Percentiles rank a stretch among this genome's conserved stretches.
Evolutionary conservation across 2,329 filamentous ascomycete genomes (phyloP).

Genomic region (Aspergillus texensis): DNA sequence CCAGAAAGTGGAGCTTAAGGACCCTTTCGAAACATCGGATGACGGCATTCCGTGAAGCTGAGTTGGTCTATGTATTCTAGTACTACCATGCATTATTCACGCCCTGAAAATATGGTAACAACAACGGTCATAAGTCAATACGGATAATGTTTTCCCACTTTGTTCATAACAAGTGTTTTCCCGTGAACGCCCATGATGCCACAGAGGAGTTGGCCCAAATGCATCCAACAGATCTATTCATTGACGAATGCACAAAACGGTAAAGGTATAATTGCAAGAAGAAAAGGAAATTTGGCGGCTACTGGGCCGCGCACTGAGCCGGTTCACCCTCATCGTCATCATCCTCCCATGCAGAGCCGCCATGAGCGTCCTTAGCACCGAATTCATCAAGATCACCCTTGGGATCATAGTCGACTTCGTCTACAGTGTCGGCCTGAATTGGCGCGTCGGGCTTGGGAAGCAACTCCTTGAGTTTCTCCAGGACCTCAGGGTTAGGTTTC

Average conservation of each 20-base stretch:
- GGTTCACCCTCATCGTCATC: constrained; percentile 51
- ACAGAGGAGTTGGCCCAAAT: constrained; percentile 18
- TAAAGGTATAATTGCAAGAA: constrained; percentile 12
- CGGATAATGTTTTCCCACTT: neutral
- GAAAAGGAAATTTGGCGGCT: constrained; percentile 16
- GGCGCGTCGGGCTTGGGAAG: constrained; percentile 66
- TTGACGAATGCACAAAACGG: constrained; percentile 15
- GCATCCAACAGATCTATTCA: constrained; percentile 24
- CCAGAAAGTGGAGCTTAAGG: neutral
- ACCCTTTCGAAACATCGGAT: neutral
- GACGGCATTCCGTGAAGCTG: neutral
- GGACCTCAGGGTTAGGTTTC: constrained; percentile 70
- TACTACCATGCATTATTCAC: neutral
- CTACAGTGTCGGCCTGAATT: constrained; percentile 73
- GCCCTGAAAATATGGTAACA: neutral
- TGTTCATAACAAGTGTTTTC: constrained; percentile 9
- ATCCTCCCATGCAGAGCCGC: constrained; percentile 51
- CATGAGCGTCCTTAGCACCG: constrained; percentile 47
- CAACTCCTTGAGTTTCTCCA: constrained; percentile 72
- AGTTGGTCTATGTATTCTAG: constrained; percentile 4
- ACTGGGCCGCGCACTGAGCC: constrained; percentile 55
- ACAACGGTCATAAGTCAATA: constrained; percentile 1
- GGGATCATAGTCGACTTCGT: constrained; percentile 86
- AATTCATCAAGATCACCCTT: constrained; percentile 78
- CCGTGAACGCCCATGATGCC: constrained; percentile 36